Evolutionary conservation across 2,329 filamentous ascomycete genomes (phyloP).

Genomic region (Onygena corvina): DNA sequence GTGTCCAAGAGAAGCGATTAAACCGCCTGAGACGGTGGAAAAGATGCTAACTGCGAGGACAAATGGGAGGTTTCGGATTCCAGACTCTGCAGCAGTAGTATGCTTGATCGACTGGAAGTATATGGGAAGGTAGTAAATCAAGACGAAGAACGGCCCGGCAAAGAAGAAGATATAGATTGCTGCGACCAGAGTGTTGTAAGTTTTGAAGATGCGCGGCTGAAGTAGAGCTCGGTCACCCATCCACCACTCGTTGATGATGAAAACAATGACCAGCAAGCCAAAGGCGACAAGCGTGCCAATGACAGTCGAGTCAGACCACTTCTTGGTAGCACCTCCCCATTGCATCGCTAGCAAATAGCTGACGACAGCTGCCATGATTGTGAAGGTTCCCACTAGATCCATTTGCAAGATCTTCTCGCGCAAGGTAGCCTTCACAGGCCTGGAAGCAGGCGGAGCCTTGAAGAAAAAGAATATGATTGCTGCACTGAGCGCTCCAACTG

Average conservation of each 20-base stretch:
- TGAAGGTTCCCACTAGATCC: slow-evolving; percentile 19
- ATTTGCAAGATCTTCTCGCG: slow-evolving; percentile 17
- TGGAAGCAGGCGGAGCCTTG: slow-evolving; percentile 15
- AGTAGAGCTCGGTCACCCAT: slow-evolving; percentile 20
- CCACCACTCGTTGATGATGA: slow-evolving; percentile 14
- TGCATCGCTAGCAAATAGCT: slow-evolving; percentile 22
- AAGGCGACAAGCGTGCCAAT: slow-evolving; percentile 19
- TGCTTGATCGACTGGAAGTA: slow-evolving; percentile 37
- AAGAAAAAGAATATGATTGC: slow-evolving; percentile 13
- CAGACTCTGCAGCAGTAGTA: slow-evolving; percentile 28
- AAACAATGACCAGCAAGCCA: slow-evolving; percentile 16
- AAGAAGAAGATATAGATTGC: slow-evolving; percentile 12
- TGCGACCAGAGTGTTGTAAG: slow-evolving; percentile 3
- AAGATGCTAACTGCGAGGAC: slow-evolving; percentile 24
- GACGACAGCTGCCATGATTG: slow-evolving; percentile 20
- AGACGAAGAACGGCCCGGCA: slow-evolving; percentile 11
- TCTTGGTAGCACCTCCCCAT: slow-evolving; percentile 20
- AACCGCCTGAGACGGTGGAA: slow-evolving; percentile 15
- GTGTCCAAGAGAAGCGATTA: slow-evolving; percentile 16
- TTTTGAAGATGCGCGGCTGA: slow-evolving; percentile 20
- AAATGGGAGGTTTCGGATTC: slow-evolving; percentile 27
- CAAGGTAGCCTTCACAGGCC: slow-evolving; percentile 13
- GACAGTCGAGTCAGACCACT: slow-evolving; percentile 18
- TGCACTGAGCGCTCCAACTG: slow-evolving; percentile 13
- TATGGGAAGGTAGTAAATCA: slow-evolving; percentile 21